A percentile compares a stretch with the other conserved stretches of the same genome.
Conservation (phyloP, 2,329 filamentous ascomycete species). For the Epichloe hybrida region DNA sequence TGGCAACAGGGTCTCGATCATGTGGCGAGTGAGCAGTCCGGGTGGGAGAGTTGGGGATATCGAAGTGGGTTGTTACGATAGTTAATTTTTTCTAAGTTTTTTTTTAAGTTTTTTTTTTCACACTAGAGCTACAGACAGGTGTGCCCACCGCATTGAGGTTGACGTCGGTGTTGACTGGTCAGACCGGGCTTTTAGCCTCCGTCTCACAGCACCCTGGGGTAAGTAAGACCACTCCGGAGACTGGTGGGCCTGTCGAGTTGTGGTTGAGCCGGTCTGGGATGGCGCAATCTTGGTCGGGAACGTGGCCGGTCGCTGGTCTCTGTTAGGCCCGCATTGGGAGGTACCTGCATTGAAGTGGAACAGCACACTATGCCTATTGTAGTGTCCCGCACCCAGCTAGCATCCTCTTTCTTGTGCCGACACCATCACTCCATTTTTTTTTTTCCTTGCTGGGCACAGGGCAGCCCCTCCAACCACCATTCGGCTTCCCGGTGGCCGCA, state of each 20-base stretch:
- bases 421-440: background rate
- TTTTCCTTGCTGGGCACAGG: background rate
- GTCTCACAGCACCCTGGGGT: no score
- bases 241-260: no score
- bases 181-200: background rate
- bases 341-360: background rate
- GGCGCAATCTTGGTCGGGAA: conserved; percentile 3
- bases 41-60: background rate
- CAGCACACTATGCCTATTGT: background rate
- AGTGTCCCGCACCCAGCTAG: background rate
- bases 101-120: background rate
- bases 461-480: conserved; percentile 5
- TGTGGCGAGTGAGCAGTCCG: background rate
- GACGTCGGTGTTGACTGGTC: background rate
- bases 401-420: background rate
- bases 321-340: conserved; percentile 2
- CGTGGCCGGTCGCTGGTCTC: background rate
- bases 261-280: background rate
- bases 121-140: background rate
- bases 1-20: background rate
- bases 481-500: background rate
- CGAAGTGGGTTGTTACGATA: no score
- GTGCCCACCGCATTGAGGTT: background rate
- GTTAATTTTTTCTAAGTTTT: background rate
- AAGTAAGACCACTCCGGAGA: background rate